Evolutionary conservation across 768 basidiomycete genomes (phyloP).

Genomic region (Phlegmacium glaucopus): DNA sequence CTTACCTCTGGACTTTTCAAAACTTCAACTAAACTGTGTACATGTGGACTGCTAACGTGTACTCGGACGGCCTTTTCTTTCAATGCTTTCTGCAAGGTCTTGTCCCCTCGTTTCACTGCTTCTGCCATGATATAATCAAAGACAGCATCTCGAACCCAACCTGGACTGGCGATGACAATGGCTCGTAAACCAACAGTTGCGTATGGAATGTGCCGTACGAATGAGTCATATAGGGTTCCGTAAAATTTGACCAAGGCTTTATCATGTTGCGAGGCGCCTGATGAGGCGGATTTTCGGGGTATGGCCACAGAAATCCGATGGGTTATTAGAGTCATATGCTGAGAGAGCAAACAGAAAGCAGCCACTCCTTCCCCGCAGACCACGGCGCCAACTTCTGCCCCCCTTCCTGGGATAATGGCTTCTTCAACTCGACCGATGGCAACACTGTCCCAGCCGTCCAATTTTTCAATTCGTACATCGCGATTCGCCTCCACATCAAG

Average conservation of each 20-base stretch:
- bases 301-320: slow-evolving; percentile 87
- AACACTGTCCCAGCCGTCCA: slow-evolving; percentile 89
- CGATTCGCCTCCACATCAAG: slow-evolving; percentile 90
- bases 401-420: slow-evolving; percentile 87
- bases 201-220: slow-evolving; percentile 89
- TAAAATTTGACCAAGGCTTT: slow-evolving; percentile 88
- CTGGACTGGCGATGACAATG: slow-evolving; percentile 95
- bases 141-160: slow-evolving; percentile 90
- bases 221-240: slow-evolving; percentile 78
- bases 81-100: slow-evolving; percentile 67
- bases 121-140: slow-evolving; percentile 82
- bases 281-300: slow-evolving; percentile 86
- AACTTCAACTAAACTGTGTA: slow-evolving; percentile 93
- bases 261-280: slow-evolving; percentile 83
- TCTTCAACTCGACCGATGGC: slow-evolving; percentile 81
- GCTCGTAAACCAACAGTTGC: slow-evolving; percentile 68
- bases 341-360: slow-evolving; percentile 89
- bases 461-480: slow-evolving; percentile 86
- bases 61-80: slow-evolving; percentile 87
- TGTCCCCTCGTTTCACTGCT: slow-evolving; percentile 79
- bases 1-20: slow-evolving; percentile 90
- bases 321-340: slow-evolving; percentile 94
- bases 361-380: slow-evolving; percentile 96
- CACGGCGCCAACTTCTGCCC: slow-evolving; percentile 94
- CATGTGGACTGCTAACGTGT: slow-evolving; percentile 90